Evolutionary conservation across 805 yeast species (phyloP), one percentile per base, ranked within the genome.

Genomic region (Myxozyma monticola): DNA sequence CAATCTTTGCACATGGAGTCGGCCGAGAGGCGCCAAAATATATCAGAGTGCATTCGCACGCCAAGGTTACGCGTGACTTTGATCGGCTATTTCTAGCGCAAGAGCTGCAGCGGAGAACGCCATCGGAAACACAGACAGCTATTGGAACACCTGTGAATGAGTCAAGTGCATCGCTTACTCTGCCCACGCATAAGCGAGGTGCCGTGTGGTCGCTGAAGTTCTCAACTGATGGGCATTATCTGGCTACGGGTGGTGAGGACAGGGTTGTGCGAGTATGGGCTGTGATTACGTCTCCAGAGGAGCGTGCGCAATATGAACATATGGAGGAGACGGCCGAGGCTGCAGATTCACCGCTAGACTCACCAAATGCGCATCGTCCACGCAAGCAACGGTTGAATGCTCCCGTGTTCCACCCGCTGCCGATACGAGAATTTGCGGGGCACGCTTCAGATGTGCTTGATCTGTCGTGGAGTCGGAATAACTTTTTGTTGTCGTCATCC

Each of bases 161-260:
- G 21, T 49, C 53, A 14, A 42, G 29, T 20, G 26, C 50, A 15
- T 44, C 51, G 29, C 52, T 49, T 48, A 21, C 42, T 9, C 42
- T 33, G 24, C 57, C 62, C 56, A 26, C 38, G 37, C 56, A 62
- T 18, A 50, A 47, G 26, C 41, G 50, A 22, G 67, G 70, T 38
- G 85, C 93, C 12, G 74, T 86, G n/a, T 87, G 89, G 78, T 77
- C 80, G 8, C 71, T 85, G 71, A 77, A 80, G 60, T 90, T 90
- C 67, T 81, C 86, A 49, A 67, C 67, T 10, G 95, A 90, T 68
- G 97, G 97, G 9, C 82, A 80, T 66, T 88, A 76, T 64, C 67
- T 90, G 60, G 96, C 96, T 0, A 78, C 85, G 1, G 96, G 91
- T 0, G 95, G 96, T 17, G 80, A 85, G 59, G 89, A 86, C 62